Conservation (phyloP, 352 stramenopile genomes). For the Peronospora farinosa region DNA sequence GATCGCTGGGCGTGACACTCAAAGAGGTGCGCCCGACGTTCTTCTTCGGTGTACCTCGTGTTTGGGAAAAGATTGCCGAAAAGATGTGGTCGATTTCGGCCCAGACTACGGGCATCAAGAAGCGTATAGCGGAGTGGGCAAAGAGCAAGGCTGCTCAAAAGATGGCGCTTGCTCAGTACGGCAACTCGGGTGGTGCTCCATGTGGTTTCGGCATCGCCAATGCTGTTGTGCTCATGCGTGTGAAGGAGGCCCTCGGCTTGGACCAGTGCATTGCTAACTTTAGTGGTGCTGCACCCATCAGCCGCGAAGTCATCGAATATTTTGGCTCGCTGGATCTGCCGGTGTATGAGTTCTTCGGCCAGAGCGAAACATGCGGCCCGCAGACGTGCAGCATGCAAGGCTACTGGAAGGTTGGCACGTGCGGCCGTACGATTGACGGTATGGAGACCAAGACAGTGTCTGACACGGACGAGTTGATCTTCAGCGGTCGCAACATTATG, state of each 20-base stretch:
- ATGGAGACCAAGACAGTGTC: constrained; percentile 50
- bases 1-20: constrained; percentile 75
- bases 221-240: constrained; percentile 75
- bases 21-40: constrained; percentile 85
- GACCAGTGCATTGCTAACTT: constrained; percentile 80
- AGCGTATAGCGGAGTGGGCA: constrained; percentile 87
- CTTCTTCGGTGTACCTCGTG: constrained; percentile 87
- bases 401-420: constrained; percentile 87
- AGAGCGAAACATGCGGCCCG: constrained; percentile 88
- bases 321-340: constrained; percentile 92
- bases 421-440: constrained; percentile 70
- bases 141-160: constrained; percentile 83
- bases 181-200: constrained; percentile 74
- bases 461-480: constrained; percentile 69
- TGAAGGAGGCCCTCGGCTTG: constrained; percentile 87
- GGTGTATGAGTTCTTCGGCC: constrained; percentile 91
- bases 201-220: constrained; percentile 89
- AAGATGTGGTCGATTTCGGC: constrained; percentile 83
- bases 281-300: constrained; percentile 88
- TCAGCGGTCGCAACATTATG: constrained; percentile 82
- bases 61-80: constrained; percentile 91
- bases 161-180: constrained; percentile 78
- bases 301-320: constrained; percentile 90
- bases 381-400: constrained; percentile 68
- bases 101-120: constrained; percentile 88